Base-by-base conservation (phyloP, 352 stramenopile species). In the Globisporangium abappressorium region DNA sequence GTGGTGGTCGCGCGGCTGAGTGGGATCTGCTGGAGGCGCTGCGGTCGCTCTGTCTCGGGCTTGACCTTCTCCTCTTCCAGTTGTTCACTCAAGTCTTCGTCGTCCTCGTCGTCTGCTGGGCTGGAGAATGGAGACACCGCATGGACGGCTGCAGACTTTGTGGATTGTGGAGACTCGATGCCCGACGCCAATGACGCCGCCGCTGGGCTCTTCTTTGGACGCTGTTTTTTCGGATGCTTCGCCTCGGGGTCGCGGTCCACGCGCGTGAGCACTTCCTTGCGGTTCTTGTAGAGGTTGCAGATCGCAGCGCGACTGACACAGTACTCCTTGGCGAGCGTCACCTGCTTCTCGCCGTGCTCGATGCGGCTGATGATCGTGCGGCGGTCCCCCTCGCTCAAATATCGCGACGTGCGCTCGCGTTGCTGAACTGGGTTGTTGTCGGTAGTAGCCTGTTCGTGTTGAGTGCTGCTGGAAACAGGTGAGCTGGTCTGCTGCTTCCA, bases 201-300 rank as follows among this genome's bases (percentile, higher is more conserved):
- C 1, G 33, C 28, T 2, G 60, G 18, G 2, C 20, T 18, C 3
- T 22, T 20, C n/a, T 64, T 70, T 9, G 15, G 34, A 2, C 54
- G 58, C 65, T 69, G 65, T 22, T 63, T 66, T 60, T 75, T 75
- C 5, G 65, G 59, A 22, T 75, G 65, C 33, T 75, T 75, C 11
- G 59, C 65, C n/a, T 69, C 57, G 0, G 65, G 53, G 22, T 79
- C 75, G 4, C 76, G 68, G 58, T 54, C 65, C 28, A 65, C 73
- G n/a, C 77, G 77, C 1, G 70, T 79, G n/a, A 84, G 70, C 36
- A 84, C 75, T 28, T 80, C 72, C 38, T 70, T 72, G 18, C 78
- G 75, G 58, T 82, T 86, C 68, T 86, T 86, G 75, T 86, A 86
- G 14, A 86, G 67, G 36, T 86, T 84, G 60, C 78, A 86, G 38